Percentiles rank a stretch among this genome's conserved stretches.
These are phyloP conservation scores for Ceriops zippeliana DNA, from an alignment of 345 rosid species.

Conservation along the genomic window DNA sequence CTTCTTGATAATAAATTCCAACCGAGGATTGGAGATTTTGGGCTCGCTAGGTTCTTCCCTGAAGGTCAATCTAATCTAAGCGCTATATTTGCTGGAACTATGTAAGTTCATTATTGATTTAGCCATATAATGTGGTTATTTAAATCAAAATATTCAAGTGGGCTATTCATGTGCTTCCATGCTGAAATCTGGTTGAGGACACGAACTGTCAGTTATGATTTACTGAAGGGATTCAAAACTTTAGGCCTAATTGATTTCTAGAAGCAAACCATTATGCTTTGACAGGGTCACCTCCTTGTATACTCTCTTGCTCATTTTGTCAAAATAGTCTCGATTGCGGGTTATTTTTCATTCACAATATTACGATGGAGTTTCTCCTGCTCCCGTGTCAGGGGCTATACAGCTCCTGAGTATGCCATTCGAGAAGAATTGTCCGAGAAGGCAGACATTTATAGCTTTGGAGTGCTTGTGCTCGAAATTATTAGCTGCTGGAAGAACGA, in stretches of 20 bases:
- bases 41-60: slow-evolving; percentile 70
- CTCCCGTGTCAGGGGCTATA: slow-evolving; percentile 42
- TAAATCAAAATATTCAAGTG: too few species aligned
- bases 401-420: slow-evolving; percentile 71
- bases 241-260: neutral
- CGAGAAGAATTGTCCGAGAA: slow-evolving; percentile 67
- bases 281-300: neutral
- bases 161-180: too few species aligned
- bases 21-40: slow-evolving; percentile 68
- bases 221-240: too few species aligned
- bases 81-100: slow-evolving; percentile 63
- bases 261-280: neutral
- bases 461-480: slow-evolving; percentile 64
- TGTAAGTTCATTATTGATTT: slow-evolving; percentile 35
- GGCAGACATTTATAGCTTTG: slow-evolving; percentile 69
- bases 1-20: slow-evolving; percentile 67
- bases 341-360: neutral
- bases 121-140: neutral
- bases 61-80: slow-evolving; percentile 67
- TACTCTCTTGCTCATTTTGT: neutral
- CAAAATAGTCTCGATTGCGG: neutral
- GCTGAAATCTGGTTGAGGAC: too few species aligned
- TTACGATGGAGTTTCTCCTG: too few species aligned
- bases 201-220: too few species aligned
- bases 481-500: slow-evolving; percentile 60